phyloP scores from a whole-genome alignment of 441 rosid species.

The Melianthus villosus region DNA sequence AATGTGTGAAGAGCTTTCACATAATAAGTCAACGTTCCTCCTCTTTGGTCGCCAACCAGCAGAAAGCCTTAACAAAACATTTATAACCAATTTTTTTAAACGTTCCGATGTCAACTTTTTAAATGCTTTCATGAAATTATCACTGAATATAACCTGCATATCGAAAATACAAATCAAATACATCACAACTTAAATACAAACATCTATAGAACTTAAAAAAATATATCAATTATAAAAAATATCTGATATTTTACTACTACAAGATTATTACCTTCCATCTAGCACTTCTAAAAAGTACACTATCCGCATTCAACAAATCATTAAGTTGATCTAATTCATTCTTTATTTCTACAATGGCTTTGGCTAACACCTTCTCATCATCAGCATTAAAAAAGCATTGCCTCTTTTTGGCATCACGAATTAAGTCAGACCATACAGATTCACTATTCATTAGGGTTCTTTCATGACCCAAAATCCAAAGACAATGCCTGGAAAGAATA shows the following conservation, averaged over 20 bases:
- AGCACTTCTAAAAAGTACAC: constrained; percentile 20
- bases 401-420: constrained; percentile 22
- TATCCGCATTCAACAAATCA: constrained; percentile 19
- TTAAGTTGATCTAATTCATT: constrained; percentile 21
- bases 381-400: constrained; percentile 30
- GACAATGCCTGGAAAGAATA: constrained; percentile 17
- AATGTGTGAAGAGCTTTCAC: constrained; percentile 13
- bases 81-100: constrained; percentile 12
- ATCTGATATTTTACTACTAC: not conserved
- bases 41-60: constrained; percentile 35
- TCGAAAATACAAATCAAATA: not conserved
- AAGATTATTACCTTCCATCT: constrained; percentile 33
- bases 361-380: constrained; percentile 22
- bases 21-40: constrained; percentile 8
- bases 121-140: constrained; percentile 25
- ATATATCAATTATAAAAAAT: not conserved
- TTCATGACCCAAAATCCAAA: constrained; percentile 25
- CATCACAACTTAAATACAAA: not conserved
- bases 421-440: constrained; percentile 16
- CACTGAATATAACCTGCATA: constrained; percentile 29
- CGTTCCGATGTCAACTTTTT: constrained; percentile 13
- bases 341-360: constrained; percentile 18
- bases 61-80: constrained; percentile 21
- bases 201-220: not conserved
- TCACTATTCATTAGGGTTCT: constrained; percentile 13